These are phyloP conservation scores for Meripilus lineatus DNA, from an alignment of 1,284 basidiomycete genomes.

Conservation along the genomic window DNA sequence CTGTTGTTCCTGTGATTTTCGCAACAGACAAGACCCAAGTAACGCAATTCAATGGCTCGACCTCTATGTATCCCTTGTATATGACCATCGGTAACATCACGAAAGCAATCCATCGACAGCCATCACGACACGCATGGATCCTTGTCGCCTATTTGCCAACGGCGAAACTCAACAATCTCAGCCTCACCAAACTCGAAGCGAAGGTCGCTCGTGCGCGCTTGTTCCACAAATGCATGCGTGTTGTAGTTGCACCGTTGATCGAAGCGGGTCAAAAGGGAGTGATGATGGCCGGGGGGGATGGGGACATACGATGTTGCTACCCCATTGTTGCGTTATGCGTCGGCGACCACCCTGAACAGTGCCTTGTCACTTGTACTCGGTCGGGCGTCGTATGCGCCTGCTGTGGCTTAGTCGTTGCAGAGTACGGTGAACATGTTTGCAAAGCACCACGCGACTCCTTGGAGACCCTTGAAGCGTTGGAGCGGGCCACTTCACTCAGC, in stretches of 20 bases:
- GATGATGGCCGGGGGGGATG: conserved; percentile 20
- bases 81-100: conserved; percentile 41
- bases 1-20: conserved; percentile 35
- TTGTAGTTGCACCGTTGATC: conserved; percentile 14
- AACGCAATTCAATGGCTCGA: no score
- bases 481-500: background rate
- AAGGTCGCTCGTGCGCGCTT: no score
- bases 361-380: conserved; percentile 17
- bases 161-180: conserved; percentile 26
- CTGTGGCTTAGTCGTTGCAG: no score
- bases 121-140: conserved; percentile 23
- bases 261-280: conserved; percentile 14
- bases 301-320: conserved; percentile 17
- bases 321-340: conserved; percentile 24
- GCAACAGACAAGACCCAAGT: no score
- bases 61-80: conserved; percentile 41
- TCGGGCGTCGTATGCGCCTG: no score
- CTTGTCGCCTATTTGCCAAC: conserved; percentile 37
- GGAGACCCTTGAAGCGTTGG: conserved; percentile 9
- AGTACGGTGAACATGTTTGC: no score
- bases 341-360: conserved; percentile 26
- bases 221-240: no score
- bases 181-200: no score
- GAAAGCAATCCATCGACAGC: conserved; percentile 29
- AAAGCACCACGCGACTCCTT: no score